Base-by-base conservation (phyloP, 768 basidiomycete genomes). In the Boletus edulis region DNA sequence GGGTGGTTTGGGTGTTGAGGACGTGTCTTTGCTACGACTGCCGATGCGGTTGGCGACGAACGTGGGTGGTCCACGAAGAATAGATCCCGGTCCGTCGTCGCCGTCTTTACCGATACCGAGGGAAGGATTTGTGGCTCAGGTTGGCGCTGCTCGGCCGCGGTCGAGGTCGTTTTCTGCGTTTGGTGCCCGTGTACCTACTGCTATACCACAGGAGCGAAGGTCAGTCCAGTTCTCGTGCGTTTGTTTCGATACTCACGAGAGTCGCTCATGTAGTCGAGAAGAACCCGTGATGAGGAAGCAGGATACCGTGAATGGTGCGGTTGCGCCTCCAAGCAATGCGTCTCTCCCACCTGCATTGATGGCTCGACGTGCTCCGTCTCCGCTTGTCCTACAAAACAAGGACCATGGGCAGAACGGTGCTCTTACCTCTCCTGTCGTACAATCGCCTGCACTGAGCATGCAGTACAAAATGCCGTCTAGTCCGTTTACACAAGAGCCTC, bases 81-180 rank as follows among this genome's bases (percentile, higher is more conserved):
- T 20, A 2, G 46, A 43, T 39, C 40, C 18, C 41, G 32, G 37
- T 15, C 44, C 56, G 14, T 42, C 41, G 32, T 40, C 43, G 14
- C 34, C 46, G 43, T 51, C 35, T 55, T 15, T 52, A 32, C 69
- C 70, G 18, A 63, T 87, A 27, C 85, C 81, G 0, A 69, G 86
- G 14, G 75, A 85, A 0, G 85, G 86, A 45, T 89, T 91, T 62
- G 76, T 82, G 53, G 87, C 89, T 0, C 78, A 78, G 52, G 75
- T 73, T 10, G 74, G 76, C 8, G 75, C 75, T 3, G 61, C 73
- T 10, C 72, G 90, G 7, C 81, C 79, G 14, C 71, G 81, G 6
- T 91, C 90, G 5, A 69, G 89, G 47, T 90, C 87, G 20, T 92
- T 92, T 64, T 91, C 89, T 10, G 86, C 82, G 3, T 86, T 90